Evolutionary conservation across 306 rosid species (phyloP).

Genomic region (Quercus mongolica): DNA sequence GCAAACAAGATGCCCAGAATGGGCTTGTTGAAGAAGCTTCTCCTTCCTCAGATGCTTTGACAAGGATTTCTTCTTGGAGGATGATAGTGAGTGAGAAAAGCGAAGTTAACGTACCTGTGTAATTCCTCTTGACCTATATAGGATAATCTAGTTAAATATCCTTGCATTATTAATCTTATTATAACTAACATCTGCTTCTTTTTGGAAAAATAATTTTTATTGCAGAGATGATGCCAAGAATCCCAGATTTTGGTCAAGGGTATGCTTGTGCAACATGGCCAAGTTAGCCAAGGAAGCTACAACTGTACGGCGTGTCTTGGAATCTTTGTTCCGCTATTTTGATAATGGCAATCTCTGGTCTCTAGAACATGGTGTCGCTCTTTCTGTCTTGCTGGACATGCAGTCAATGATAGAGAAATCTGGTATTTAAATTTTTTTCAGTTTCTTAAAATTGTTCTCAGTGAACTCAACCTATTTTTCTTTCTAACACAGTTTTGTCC

Average conservation of each 20-base stretch:
- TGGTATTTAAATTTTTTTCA: slow-evolving; percentile 44
- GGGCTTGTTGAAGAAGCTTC: no score
- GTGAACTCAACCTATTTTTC: slow-evolving; percentile 5
- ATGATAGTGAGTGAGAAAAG: slow-evolving; percentile 58
- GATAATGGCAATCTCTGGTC: slow-evolving; percentile 79
- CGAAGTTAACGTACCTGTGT: slow-evolving; percentile 45
- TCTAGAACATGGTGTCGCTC: slow-evolving; percentile 60
- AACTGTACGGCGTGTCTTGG: slow-evolving; percentile 86
- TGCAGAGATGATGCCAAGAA: slow-evolving; percentile 41
- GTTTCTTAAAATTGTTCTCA: slow-evolving; percentile 1
- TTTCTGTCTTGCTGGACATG: slow-evolving; percentile 69
- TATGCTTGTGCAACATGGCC: slow-evolving; percentile 79
- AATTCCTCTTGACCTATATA: slow-evolving; percentile 21
- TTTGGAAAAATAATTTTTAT: neutral
- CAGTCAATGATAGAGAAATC: slow-evolving; percentile 71
- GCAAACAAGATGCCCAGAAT: neutral
- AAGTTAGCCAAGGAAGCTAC: slow-evolving; percentile 88
- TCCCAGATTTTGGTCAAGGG: slow-evolving; percentile 65
- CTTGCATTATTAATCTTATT: slow-evolving; percentile 2
- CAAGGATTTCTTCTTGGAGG: slow-evolving; percentile 49
- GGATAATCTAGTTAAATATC: slow-evolving; percentile 5
- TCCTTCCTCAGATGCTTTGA: neutral
- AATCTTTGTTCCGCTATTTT: slow-evolving; percentile 80
- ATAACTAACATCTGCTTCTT: slow-evolving; percentile 13
- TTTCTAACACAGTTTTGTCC: slow-evolving; percentile 10